Evolutionary conservation across 177 flowering plant genomes (phyloP), one percentile per base, ranked within the genome.

Genomic region (Vitis hybrid): DNA sequence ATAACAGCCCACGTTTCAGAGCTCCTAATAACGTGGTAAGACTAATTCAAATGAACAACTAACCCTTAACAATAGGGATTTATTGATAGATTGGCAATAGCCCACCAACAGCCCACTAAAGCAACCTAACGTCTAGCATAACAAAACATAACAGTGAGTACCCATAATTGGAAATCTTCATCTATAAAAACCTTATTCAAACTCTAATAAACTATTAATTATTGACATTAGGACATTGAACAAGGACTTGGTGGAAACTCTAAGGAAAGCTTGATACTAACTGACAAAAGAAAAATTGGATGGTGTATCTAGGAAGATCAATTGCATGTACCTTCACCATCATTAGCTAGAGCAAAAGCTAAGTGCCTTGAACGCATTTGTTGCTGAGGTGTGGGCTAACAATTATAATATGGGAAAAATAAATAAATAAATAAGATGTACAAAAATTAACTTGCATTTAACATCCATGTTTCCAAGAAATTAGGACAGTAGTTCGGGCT

Each of bases 351-450:
- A 62, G 91, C 87, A 80, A 85, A 85, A 60, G 86, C 84, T 49
- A 86, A 83, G 74, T 84, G 85, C 76, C 87, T 89, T 26, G 89
- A 78, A 48, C 87, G 88, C 39, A 74, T 68, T 80, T 89, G 90
- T 73, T 87, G 91, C 56, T 89, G 89, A 49, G 87, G 90, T 3
- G 91, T 86, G 60, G 90, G 90, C 91, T 86, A 74, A 26, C 56
- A 3, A 62, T 8, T 13, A 11, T 34, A 23, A 18, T 11, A 60
- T 54, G 18, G 32, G 4, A 3, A 34, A 55, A 62, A 3, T 1
- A 19, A 21, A 21, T 1, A 70, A 56, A 45, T 60, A 23, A 55
- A 51, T 26, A 14, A 68, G 6, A 55, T 3, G 7, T 9, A 62
- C 34, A 58, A 6, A 50, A 10, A 59, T 64, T 12, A 17, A 62